Conservation (phyloP, 495 filamentous ascomycete species). For the Aspergillus funiculosus region DNA sequence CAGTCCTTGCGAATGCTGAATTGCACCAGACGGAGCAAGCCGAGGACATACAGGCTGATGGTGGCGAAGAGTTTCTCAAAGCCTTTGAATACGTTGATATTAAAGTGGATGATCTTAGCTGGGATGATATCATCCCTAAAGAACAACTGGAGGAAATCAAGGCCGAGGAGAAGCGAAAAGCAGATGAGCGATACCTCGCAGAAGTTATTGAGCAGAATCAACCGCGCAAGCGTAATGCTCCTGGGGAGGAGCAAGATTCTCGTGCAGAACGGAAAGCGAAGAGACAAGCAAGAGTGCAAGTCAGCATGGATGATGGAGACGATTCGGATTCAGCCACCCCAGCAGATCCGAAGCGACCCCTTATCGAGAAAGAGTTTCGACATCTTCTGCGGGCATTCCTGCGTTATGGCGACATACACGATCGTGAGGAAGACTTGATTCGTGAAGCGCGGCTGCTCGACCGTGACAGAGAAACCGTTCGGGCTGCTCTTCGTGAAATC, state of each 20-base stretch:
- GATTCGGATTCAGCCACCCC: conserved; percentile 54
- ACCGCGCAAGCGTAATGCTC: conserved; percentile 74
- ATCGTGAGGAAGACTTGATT: conserved; percentile 78
- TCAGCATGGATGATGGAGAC: conserved; percentile 53
- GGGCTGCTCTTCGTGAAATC: conserved; percentile 63
- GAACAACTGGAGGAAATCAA: conserved; percentile 84
- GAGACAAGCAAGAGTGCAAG: conserved; percentile 76
- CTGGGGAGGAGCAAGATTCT: conserved; percentile 60
- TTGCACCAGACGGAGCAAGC: conserved; percentile 89
- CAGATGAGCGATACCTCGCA: conserved; percentile 75
- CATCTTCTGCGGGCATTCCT: conserved; percentile 83
- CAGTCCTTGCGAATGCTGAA: conserved; percentile 92
- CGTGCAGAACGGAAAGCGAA: conserved; percentile 88
- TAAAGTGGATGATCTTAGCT: conserved; percentile 86
- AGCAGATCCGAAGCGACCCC: conserved; percentile 75
- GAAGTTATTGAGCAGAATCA: conserved; percentile 79
- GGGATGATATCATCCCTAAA: conserved; percentile 97
- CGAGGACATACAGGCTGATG: conserved; percentile 84
- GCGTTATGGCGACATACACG: conserved; percentile 80
- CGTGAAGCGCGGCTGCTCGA: conserved; percentile 75
- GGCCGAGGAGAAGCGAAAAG: conserved; percentile 76
- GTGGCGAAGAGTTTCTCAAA: conserved; percentile 87
- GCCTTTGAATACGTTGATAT: conserved; percentile 85
- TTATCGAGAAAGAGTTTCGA: conserved; percentile 85
- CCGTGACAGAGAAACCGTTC: conserved; percentile 72